Conservation (phyloP, 129 eudicot genomes). For the carrot (Daucus carota) region DH1_v3.0 NC_030385.2:37278501-37279000, state of each 20-base stretch:
- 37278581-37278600: constrained; percentile 6
- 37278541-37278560: neutral
- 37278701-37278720: neutral
- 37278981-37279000: neutral
- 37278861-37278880: neutral
- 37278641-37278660: neutral
- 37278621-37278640: constrained; percentile 2
- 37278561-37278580: neutral
- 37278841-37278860: neutral
- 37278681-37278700: neutral
- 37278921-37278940: neutral
- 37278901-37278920: constrained; percentile 8
- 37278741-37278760: neutral
- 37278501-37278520: neutral
- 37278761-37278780: constrained; percentile 2
- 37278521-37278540: neutral
- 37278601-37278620: neutral
- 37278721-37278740: neutral
- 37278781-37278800: neutral
- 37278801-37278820: neutral
- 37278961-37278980: constrained; percentile 8
- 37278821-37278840: constrained; percentile 8
- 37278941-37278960: neutral
- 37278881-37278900: neutral
- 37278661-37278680: neutral